Evolutionary conservation across 1,284 basidiomycete species (phyloP).

Genomic region (Trichosporon coremiiforme): DNA sequence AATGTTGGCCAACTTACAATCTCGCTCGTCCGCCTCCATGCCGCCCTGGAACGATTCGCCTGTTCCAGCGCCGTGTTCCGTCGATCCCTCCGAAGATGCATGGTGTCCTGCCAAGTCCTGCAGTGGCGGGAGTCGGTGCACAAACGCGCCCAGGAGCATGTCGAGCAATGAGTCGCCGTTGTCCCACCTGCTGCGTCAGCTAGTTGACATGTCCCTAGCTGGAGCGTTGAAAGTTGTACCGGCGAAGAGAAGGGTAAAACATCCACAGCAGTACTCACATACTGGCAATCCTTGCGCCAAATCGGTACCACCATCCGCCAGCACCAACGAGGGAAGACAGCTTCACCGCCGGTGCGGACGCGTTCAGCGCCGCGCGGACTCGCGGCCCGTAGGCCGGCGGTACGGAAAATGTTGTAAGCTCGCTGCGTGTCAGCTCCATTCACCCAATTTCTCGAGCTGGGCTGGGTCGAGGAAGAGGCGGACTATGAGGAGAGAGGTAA

Average conservation of each 20-base stretch:
- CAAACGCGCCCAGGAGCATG: constrained; percentile 73
- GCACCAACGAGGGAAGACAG: constrained; percentile 77
- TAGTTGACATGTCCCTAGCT: too few species aligned
- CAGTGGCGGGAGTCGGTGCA: constrained; percentile 72
- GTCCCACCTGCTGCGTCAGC: constrained; percentile 28
- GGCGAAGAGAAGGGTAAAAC: too few species aligned
- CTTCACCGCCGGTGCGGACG: constrained; percentile 76
- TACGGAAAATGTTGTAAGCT: constrained; percentile 81
- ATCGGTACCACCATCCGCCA: constrained; percentile 86
- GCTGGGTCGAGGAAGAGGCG: too few species aligned
- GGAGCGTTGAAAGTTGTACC: too few species aligned
- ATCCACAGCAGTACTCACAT: constrained; percentile 18
- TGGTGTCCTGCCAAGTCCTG: constrained; percentile 89
- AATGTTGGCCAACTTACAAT: constrained; percentile 63
- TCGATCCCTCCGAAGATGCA: constrained; percentile 64
- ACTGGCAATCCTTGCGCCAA: constrained; percentile 74
- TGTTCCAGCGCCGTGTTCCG: constrained; percentile 42
- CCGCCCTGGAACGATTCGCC: constrained; percentile 82
- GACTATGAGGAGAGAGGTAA: too few species aligned
- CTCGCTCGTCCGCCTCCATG: constrained; percentile 81
- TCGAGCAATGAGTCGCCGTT: constrained; percentile 51
- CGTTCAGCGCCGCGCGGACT: constrained; percentile 79
- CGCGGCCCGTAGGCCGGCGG: constrained; percentile 72
- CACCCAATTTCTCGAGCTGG: too few species aligned
- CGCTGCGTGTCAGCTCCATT: constrained; percentile 57